Evolutionary conservation across 1,284 basidiomycete species (phyloP).

Genomic region (Baeospora myosura): DNA sequence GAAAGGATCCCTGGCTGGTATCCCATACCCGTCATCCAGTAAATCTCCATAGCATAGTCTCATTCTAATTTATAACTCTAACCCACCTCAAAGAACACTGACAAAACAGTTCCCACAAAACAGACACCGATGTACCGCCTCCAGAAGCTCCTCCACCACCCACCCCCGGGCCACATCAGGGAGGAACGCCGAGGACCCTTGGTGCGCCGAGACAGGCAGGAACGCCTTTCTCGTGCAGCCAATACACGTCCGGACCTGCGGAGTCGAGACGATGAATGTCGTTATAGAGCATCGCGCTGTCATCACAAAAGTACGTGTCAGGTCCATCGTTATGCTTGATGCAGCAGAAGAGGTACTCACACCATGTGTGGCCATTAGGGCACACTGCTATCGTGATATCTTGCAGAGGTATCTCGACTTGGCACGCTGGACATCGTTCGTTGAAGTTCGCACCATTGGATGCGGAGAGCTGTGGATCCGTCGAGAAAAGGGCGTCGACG

Average conservation of each 20-base stretch:
- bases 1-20: too few species aligned
- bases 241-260: slow-evolving; percentile 60
- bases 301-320: slow-evolving; percentile 4
- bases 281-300: slow-evolving; percentile 66
- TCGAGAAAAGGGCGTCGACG: slow-evolving; percentile 28
- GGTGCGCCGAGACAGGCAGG: slow-evolving; percentile 39
- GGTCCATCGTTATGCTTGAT: background rate
- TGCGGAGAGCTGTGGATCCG: slow-evolving; percentile 15
- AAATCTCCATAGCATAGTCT: too few species aligned
- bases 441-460: slow-evolving; percentile 29
- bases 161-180: slow-evolving; percentile 47
- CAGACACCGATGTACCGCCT: slow-evolving; percentile 56
- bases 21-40: too few species aligned
- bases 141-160: slow-evolving; percentile 56
- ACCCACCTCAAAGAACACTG: slow-evolving; percentile 35
- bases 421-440: slow-evolving; percentile 67
- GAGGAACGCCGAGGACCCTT: slow-evolving; percentile 26
- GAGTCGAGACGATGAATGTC: slow-evolving; percentile 61
- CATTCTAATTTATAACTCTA: background rate
- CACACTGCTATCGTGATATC: slow-evolving; percentile 54
- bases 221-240: slow-evolving; percentile 68
- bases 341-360: slow-evolving; percentile 27
- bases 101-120: slow-evolving; percentile 67
- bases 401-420: slow-evolving; percentile 44
- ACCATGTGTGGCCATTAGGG: slow-evolving; percentile 61